Base-by-base conservation (phyloP, 768 basidiomycete genomes). In the Arthromyces matolae region DNA sequence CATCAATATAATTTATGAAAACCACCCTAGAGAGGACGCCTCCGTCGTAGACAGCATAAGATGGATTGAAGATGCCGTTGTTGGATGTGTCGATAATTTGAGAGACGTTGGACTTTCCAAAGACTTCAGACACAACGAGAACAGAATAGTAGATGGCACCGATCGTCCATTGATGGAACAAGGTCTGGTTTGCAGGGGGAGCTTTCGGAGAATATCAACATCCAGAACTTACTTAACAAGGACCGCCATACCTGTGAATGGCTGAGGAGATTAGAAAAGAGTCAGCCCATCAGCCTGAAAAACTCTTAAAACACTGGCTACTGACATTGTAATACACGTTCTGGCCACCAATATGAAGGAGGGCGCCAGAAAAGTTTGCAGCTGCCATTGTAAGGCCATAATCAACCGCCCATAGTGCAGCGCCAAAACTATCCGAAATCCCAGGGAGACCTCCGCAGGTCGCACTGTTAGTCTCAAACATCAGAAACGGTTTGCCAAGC, bases 11-110 rank as follows among this genome's bases (percentile, higher is more conserved):
- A 64, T 92, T 93, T 65, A 90, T 77, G 43, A 91, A 60, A 9
- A 79, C 83, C 1, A 88, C 71, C 33, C 82, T 76, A 14, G 75
- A 73, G 5, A 84, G 78, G 3, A 60, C 69, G 16, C 79, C 80
- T 47, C 83, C 75, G 61, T 92, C 86, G 60, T 90, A 91, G 46
- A 92, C 77, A 8, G 78, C 84, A 62, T 90, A 85, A 3, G 77
- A 72, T 49, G 88, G 84, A 8, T 83, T 85, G 52, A 67, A 78
- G 8, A 71, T 69, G 54, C 56, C 58, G 51, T 80, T 80, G 40
- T 75, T 71, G 16, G 64, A 62, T 20, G 90, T 72, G 63, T 92
- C 89, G 22, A 88, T 64, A 24, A 92, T 73, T 48, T 79, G 86
- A 1, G 86, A 79, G 4, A 63, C 68, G 61, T 83, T 82, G 34